phyloP scores from a whole-genome alignment of 257 asterid species.

The Paulownia fortunei region DNA sequence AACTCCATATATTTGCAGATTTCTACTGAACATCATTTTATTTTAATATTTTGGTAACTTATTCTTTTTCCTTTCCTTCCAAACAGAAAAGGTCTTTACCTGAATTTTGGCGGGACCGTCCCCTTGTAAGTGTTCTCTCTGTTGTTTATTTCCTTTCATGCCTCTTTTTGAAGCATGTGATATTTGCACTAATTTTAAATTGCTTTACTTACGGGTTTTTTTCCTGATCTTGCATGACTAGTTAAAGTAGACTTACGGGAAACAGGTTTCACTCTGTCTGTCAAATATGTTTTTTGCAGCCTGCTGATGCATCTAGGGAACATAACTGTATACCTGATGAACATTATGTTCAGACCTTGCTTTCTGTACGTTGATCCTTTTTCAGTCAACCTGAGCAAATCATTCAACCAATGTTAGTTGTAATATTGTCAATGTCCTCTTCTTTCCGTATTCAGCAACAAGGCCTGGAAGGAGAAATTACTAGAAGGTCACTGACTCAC shows the following conservation, averaged over 20 bases:
- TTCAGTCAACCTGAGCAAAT: background rate
- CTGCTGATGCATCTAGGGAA: conserved; percentile 73
- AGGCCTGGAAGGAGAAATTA: conserved; percentile 76
- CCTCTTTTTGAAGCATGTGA: conserved; percentile 8
- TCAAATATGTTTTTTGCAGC: conserved; percentile 54
- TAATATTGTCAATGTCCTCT: conserved; percentile 19
- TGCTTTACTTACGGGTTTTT: background rate
- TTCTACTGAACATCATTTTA: background rate
- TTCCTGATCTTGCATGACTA: conserved; percentile 2
- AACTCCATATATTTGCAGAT: background rate
- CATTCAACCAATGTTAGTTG: conserved; percentile 1
- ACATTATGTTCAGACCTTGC: conserved; percentile 95
- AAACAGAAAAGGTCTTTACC: conserved; percentile 87
- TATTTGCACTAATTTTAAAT: conserved; percentile 2
- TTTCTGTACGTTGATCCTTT: conserved; percentile 65
- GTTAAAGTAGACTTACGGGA: background rate
- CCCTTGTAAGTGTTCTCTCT: conserved; percentile 65
- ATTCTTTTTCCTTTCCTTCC: conserved; percentile 18
- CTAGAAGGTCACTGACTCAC: conserved; percentile 89
- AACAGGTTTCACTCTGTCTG: background rate
- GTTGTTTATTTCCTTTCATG: conserved; percentile 25
- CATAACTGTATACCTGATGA: conserved; percentile 99
- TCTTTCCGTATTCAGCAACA: conserved; percentile 55
- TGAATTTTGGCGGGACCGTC: conserved; percentile 91
- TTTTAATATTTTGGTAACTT: conserved; percentile 25